Evolutionary conservation across 2,329 filamentous ascomycete genomes (phyloP).

Genomic region (Monilinia vaccinii-corymbosi): DNA sequence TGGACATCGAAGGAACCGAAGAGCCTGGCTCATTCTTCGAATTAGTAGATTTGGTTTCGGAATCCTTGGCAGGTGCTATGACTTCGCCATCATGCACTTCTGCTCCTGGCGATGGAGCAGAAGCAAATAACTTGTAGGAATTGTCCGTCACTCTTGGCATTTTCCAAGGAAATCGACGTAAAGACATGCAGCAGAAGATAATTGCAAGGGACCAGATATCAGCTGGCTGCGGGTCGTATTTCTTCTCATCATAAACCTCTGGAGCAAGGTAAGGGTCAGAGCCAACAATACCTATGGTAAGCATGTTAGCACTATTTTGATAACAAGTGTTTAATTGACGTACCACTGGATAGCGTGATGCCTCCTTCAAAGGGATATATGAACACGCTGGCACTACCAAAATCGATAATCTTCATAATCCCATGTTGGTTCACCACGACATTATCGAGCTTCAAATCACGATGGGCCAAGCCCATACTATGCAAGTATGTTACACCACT

Average conservation of each 20-base stretch:
- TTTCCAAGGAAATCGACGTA: slow-evolving; percentile 95
- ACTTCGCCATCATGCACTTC: slow-evolving; percentile 21
- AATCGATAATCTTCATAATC: slow-evolving; percentile 99
- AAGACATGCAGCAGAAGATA: slow-evolving; percentile 97
- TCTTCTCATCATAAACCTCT: slow-evolving; percentile 88
- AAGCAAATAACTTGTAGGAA: slow-evolving; percentile 86
- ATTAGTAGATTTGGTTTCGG: not conserved
- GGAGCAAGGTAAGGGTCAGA: slow-evolving; percentile 94
- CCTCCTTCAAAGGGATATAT: slow-evolving; percentile 94
- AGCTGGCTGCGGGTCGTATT: slow-evolving; percentile 87
- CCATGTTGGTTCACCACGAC: slow-evolving; percentile 93
- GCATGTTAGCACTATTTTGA: slow-evolving; percentile 6
- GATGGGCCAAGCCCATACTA: slow-evolving; percentile 87
- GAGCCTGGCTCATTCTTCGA: not conserved
- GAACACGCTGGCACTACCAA: slow-evolving; percentile 94
- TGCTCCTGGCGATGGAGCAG: slow-evolving; percentile 67
- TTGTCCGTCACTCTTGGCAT: slow-evolving; percentile 85
- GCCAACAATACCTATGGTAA: slow-evolving; percentile 56
- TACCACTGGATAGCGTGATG: slow-evolving; percentile 72
- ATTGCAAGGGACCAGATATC: slow-evolving; percentile 98
- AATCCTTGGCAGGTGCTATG: slow-evolving; percentile 9
- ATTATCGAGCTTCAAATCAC: slow-evolving; percentile 94
- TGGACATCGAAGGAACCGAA: not conserved
- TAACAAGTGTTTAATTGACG: slow-evolving; percentile 29
- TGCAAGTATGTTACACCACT: slow-evolving; percentile 93